Evolutionary conservation across 306 rosid species (phyloP).

Genomic region (Luffa aegyptiaca): DNA sequence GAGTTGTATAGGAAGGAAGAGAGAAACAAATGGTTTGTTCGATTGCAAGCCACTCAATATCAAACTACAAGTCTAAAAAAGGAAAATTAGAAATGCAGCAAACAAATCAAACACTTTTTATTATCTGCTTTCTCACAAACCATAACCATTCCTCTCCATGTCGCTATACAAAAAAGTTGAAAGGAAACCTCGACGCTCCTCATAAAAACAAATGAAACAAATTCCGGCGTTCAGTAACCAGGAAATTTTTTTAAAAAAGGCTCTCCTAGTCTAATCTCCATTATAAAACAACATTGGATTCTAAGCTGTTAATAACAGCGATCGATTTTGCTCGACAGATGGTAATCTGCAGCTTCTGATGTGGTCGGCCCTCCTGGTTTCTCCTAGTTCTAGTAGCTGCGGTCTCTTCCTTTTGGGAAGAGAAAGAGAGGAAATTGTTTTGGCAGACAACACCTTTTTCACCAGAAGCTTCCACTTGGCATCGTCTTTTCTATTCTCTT

Average conservation of each 20-base stretch:
- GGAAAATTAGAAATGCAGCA: not conserved
- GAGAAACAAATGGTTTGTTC: not conserved
- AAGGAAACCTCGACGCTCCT: not conserved
- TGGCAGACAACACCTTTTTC: slow-evolving; percentile 28
- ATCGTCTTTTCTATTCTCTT: slow-evolving; percentile 36
- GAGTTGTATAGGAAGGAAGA: too few species aligned
- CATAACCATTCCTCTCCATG: not conserved
- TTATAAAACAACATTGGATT: not conserved
- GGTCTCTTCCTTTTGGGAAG: slow-evolving; percentile 3
- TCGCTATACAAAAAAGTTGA: not conserved
- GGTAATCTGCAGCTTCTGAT: not conserved
- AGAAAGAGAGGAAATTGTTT: not conserved
- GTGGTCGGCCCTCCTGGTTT: not conserved
- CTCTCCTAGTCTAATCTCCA: not conserved
- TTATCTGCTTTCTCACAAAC: not conserved
- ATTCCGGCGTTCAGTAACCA: not conserved
- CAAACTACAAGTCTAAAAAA: not conserved
- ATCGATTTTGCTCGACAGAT: not conserved
- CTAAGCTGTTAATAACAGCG: not conserved
- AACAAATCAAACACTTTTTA: not conserved
- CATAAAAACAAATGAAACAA: not conserved
- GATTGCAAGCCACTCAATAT: not conserved
- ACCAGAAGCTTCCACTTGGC: slow-evolving; percentile 37
- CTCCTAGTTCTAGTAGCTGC: not conserved
- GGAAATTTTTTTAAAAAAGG: not conserved